Conservation (phyloP, 2,329 filamentous ascomycete genomes). For the Stemphylium vesicarium region DNA sequence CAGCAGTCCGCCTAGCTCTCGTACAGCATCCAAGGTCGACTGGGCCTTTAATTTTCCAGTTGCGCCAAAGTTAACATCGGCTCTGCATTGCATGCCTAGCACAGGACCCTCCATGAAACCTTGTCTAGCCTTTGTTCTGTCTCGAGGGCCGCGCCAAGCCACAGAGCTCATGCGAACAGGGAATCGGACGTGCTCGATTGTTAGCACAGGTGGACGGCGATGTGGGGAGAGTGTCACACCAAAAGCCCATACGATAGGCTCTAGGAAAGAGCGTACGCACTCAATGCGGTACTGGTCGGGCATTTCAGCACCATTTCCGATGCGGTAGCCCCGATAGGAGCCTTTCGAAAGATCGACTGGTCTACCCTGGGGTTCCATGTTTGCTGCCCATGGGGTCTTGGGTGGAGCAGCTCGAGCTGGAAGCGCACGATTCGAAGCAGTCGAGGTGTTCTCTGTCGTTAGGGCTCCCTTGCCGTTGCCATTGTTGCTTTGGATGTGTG, state of each 20-base stretch:
- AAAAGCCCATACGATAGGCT: conserved; percentile 65
- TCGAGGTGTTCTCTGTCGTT: conserved; percentile 14
- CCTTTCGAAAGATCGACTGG: conserved; percentile 39
- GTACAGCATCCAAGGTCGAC: conserved; percentile 59
- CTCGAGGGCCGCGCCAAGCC: conserved; percentile 61
- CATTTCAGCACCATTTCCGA: conserved; percentile 64
- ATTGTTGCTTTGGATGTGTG: conserved; percentile 16
- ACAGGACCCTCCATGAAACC: conserved; percentile 66
- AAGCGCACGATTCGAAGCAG: conserved; percentile 31
- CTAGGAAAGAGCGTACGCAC: conserved; percentile 62
- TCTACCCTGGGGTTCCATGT: conserved; percentile 26
- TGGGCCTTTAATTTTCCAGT: conserved; percentile 38
- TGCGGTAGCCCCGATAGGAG: conserved; percentile 64
- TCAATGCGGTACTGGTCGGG: conserved; percentile 64
- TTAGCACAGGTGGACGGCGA: conserved; percentile 55
- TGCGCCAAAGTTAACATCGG: conserved; percentile 60
- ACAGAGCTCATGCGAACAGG: conserved; percentile 63
- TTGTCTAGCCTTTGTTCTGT: conserved; percentile 59
- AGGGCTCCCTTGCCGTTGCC: conserved; percentile 11
- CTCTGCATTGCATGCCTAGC: conserved; percentile 61
- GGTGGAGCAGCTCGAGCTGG: conserved; percentile 39
- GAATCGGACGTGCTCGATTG: conserved; percentile 59
- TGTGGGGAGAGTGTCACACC: conserved; percentile 59
- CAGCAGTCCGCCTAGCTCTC: conserved; percentile 64
- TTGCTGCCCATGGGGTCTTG: conserved; percentile 35